Percentiles rank a stretch among this genome's conserved stretches.
Conservation (phyloP, 768 basidiomycete species). For the Amyloporia xantha region DNA sequence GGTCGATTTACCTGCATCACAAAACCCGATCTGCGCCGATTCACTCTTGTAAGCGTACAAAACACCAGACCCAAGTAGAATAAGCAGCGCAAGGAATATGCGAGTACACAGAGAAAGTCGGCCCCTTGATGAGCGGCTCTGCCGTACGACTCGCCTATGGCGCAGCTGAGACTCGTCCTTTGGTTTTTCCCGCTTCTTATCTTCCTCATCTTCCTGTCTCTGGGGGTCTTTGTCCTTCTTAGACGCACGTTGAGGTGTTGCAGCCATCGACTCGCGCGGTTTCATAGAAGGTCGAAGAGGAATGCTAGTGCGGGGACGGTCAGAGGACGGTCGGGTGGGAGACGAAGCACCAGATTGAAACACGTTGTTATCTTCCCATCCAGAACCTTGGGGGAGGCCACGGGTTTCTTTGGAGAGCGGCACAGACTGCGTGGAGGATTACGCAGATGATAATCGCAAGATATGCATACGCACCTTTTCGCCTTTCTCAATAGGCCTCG, state of each 20-base stretch:
- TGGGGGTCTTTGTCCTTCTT: too few relatives aligned
- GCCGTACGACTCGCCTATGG: constrained; percentile 20
- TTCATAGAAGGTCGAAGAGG: constrained; percentile 34
- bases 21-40: constrained; percentile 71
- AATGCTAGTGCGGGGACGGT: constrained; percentile 33
- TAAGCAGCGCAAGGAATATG: constrained; percentile 34
- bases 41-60: constrained; percentile 54
- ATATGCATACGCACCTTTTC: constrained; percentile 32
- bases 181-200: constrained; percentile 4
- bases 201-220: constrained; percentile 9
- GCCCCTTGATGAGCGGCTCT: neutral
- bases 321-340: constrained; percentile 57
- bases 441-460: constrained; percentile 9
- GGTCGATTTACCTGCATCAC: constrained; percentile 55
- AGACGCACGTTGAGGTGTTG: constrained; percentile 31
- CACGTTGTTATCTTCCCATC: constrained; percentile 88
- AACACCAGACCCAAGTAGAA: constrained; percentile 12
- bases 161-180: constrained; percentile 30
- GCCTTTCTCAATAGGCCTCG: constrained; percentile 40
- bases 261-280: constrained; percentile 63
- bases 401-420: constrained; percentile 28
- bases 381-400: constrained; percentile 44
- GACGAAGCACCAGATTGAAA: constrained; percentile 86
- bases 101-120: constrained; percentile 32
- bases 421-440: constrained; percentile 18